A percentile compares a stretch with the other conserved stretches of the same genome.
These are phyloP conservation scores for Metschnikowia anglica DNA, from an alignment of 805 yeast species.

Conservation along the genomic window DNA sequence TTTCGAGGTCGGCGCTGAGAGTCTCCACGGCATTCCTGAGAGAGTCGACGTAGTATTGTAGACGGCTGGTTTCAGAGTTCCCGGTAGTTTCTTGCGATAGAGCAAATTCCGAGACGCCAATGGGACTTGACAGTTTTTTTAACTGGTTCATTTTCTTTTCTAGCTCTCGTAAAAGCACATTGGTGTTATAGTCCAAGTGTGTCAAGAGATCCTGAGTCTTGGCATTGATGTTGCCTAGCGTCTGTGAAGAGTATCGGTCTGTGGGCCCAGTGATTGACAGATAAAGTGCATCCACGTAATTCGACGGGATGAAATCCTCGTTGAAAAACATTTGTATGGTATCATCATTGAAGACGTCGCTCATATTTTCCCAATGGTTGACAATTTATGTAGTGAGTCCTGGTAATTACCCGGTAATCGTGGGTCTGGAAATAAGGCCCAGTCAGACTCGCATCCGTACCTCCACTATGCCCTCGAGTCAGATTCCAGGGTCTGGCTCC, in stretches of 20 bases:
- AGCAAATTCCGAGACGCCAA: constrained; percentile 37
- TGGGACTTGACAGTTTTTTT: constrained; percentile 50
- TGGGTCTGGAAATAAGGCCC: neutral
- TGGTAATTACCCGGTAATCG: neutral
- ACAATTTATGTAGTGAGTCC: neutral
- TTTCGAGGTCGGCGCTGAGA: constrained; percentile 33
- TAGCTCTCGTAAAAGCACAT: constrained; percentile 54
- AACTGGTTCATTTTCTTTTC: constrained; percentile 49
- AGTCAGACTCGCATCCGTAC: constrained; percentile 1
- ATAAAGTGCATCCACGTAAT: constrained; percentile 62
- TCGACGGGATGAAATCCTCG: constrained; percentile 60
- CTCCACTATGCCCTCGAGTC: neutral
- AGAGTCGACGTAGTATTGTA: constrained; percentile 66
- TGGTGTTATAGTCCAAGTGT: constrained; percentile 62
- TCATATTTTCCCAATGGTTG: constrained; percentile 1
- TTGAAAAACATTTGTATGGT: constrained; percentile 68
- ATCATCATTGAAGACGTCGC: constrained; percentile 26
- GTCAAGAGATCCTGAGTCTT: constrained; percentile 52
- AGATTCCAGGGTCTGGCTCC: neutral
- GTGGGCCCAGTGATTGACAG: constrained; percentile 34
- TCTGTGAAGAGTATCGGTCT: constrained; percentile 30
- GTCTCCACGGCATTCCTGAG: constrained; percentile 58
- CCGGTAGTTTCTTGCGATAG: constrained; percentile 3
- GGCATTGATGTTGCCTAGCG: constrained; percentile 43
- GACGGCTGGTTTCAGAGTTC: constrained; percentile 46